Base-by-base conservation (phyloP, 108 stramenopile genomes). In the Pseudonitzschia delicatissima region DNA sequence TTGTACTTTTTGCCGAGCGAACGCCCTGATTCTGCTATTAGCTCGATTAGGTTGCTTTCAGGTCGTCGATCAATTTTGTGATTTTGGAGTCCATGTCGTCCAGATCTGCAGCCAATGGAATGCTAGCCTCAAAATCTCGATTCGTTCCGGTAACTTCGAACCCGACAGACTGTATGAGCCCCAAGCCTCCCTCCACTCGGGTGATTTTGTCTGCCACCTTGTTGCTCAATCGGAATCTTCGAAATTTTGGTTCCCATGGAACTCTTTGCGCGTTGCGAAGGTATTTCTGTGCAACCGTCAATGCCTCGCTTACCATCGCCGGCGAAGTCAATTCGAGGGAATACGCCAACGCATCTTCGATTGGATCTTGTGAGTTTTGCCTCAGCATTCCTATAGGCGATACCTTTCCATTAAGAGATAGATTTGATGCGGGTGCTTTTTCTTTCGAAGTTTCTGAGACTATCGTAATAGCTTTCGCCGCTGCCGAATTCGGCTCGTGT, bases 181-280 rank as follows among this genome's bases (percentile, higher is more conserved):
- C 67, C 33, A 87, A 39, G 21, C 84, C 76, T 32, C 84, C 85
- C 32, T 76, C 55, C 23, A 72, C 74, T 8, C 82, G 70, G 7
- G 78, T 77, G 4, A 93, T 77, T 39, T 71, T 74, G 72, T 93
- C 91, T 20, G 84, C 88, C 0, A 93, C 77, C 57, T 78, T 87
- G 62, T 93, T 89, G 62, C 76, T 67, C 13, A 86, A 68, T 62
- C 84, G 82, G 66, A 93, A 77, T 18, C 47, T 66, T 21, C 91
- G 82, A 68, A 80, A 90, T 55, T 86, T 81, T 5, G 78, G 78
- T 20, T 81, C 81, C 37, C 74, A 80, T 28, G 87, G 88, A 15
- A 80, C 72, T 45, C 81, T 78, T 20, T 50, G 45, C 26, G 74
- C 76, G 71, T 93, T 93, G 2, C 69, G 45, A 27, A 93, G 62